These are phyloP conservation scores for Protea cynaroides DNA, from an alignment of 164 flowering plant genomes.

Conservation along the genomic window DNA sequence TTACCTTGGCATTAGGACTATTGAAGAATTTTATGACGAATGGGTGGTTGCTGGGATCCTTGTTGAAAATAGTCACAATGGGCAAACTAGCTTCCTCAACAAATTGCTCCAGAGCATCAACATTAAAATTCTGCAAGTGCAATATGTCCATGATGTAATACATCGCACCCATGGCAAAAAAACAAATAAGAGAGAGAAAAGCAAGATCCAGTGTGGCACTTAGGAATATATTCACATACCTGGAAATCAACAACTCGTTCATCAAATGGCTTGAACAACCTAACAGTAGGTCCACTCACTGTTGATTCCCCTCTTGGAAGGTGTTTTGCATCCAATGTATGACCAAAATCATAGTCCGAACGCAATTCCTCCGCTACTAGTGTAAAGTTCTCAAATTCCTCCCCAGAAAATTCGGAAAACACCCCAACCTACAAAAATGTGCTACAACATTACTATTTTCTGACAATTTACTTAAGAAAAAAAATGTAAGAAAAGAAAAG, in stretches of 20 bases:
- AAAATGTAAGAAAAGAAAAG: neutral
- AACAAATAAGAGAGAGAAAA: neutral
- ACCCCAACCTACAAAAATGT: conserved; percentile 62
- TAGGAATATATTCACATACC: conserved; percentile 33
- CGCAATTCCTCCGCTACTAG: conserved; percentile 69
- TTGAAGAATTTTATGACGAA: conserved; percentile 68
- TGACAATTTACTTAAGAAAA: neutral
- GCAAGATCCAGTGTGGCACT: neutral
- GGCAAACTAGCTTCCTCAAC: conserved; percentile 71
- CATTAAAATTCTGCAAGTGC: conserved; percentile 55
- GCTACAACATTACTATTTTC: neutral
- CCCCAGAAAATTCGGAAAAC: conserved; percentile 79
- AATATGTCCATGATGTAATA: neutral
- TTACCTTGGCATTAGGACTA: conserved; percentile 63
- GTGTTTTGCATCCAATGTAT: conserved; percentile 70
- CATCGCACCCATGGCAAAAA: neutral
- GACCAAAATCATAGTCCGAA: conserved; percentile 79
- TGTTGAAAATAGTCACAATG: conserved; percentile 51
- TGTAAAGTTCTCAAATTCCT: conserved; percentile 62
- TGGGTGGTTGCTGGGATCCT: conserved; percentile 65
- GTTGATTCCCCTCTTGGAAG: conserved; percentile 82
- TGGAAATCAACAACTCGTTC: conserved; percentile 74
- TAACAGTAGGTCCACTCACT: conserved; percentile 52
- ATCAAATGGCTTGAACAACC: conserved; percentile 93
- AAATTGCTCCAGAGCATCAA: conserved; percentile 61